Evolutionary conservation across 2,329 filamentous ascomycete species (phyloP), one percentile per base, ranked within the genome.

Genomic region (Colletotrichum shisoi): DNA sequence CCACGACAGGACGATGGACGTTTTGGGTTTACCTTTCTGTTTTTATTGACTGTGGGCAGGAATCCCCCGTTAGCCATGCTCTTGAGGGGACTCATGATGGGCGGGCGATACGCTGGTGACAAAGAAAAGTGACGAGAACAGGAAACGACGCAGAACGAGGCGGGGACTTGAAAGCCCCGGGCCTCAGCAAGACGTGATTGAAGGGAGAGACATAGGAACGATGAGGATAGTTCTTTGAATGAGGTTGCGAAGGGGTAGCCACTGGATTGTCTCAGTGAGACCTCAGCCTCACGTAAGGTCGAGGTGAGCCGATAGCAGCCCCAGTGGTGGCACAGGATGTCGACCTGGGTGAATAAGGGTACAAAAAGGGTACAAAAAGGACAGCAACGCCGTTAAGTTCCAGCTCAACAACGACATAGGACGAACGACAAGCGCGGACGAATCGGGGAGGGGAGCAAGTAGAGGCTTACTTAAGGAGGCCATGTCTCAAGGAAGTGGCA

Each of bases 1-100:
- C 40, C 21, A 69, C 64, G 65, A 49, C 65, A 59, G 46, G 31
- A 45, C 52, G 6, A 7, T 31, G 48, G 45, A 24, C 45, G 24
- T 21, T 34, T 27, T 60, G 19, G 12, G 42, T 75, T 74, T 76
- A 86, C 85, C 84, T 84, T 87, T 75, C 85, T 82, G 73, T 81
- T 83, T 79, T 87, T 87, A 75, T 83, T 83, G 57, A 87, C 85
- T 87, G 82, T 75, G 34, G 82, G 79, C 63, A 84, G 75, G 73
- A 84, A 79, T 71, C 79, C 80, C 80, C 87, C 85, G 79, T 87
- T 80, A 87, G 84, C 66, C 45, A 68, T 64, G 61, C 65, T 67
- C 54, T 67, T 67, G 49, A 67, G 61, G 21, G 65, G 65, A 59
- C 65, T 67, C 65, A 67, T 67, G 37, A 21, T 64, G 61, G 24